Evolutionary conservation across 2,329 filamentous ascomycete species (phyloP), one percentile per base, ranked within the genome.

Genomic region (Alternaria tenuissima): DNA sequence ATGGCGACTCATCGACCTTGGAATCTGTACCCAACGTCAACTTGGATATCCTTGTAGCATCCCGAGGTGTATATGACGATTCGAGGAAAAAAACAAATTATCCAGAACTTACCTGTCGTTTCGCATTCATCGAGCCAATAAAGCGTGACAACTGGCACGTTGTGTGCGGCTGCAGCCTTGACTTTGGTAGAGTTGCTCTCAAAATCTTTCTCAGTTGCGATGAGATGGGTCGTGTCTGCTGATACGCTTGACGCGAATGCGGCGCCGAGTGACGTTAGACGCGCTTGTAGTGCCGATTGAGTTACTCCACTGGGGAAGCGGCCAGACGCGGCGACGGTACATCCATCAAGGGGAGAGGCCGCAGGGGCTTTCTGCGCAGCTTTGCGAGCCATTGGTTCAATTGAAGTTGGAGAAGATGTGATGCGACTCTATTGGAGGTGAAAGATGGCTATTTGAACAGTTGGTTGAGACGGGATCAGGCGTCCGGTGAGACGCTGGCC

Each of bases 101-200:
- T 16, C 16, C 18, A 34, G 44, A 51, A 42, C 58, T 78, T 72
- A 46, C 79, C 80, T 16, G 78, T 74, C 14, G 78, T 63, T 38
- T 85, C 78, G 22, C 83, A 88, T n/a, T 88, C 83, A 2, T 85
- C 64, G n/a, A 89, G 78, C 90, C 90, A 93, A 14, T 85, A 78
- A 0, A 89, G 74, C 9, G 77, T 81, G 26, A 92, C 83, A 46
- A 92, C 82, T 3, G 82, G 82, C 12, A 90, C 77, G 20, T 74
- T 79, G 34, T 83, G 79, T 12, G 80, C 66, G 9, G 80, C 73
- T 5, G 83, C 85, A 16, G 84, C 76, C 66, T 79, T 80, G 64
- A 86, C 83, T 69, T 89, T 89, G 43, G 78, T 72, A 0, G 83
- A 82, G 1, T 76, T 75, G 44, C 82, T 84, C 7, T 82, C 76